phyloP scores from a whole-genome alignment of 371 early-diverging fungal species.

The Rhizopus stolonifer region DNA sequence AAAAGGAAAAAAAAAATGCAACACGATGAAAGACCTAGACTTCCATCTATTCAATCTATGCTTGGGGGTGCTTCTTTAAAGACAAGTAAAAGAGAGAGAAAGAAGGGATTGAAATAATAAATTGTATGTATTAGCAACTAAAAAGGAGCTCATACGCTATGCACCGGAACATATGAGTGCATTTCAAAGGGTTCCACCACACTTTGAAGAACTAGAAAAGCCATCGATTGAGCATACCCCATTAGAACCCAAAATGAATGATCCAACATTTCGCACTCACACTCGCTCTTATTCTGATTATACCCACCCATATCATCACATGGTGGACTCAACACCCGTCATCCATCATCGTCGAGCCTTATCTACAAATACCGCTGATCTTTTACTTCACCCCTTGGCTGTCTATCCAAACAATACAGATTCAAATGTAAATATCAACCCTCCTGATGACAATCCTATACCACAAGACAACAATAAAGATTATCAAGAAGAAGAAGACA shows the following conservation, averaged over 20 bases:
- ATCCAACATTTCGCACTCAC: slow-evolving; percentile 27
- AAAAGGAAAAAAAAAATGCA: not conserved
- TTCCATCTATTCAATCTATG: slow-evolving; percentile 33
- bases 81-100: slow-evolving; percentile 12
- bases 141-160: slow-evolving; percentile 30
- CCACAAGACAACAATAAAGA: slow-evolving; percentile 8
- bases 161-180: slow-evolving; percentile 22
- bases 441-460: slow-evolving; percentile 25
- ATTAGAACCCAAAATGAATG: not conserved
- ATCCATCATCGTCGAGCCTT: slow-evolving; percentile 41
- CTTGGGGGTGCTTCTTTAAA: slow-evolving; percentile 18
- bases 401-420: too few species aligned
- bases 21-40: slow-evolving; percentile 10
- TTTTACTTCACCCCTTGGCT: slow-evolving; percentile 36
- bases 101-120: not conserved
- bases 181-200: not conserved
- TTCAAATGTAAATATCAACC: too few species aligned
- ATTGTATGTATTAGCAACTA: not conserved
- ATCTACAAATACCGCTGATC: slow-evolving; percentile 43
- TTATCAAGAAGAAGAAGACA: slow-evolving; percentile 5
- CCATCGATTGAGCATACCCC: slow-evolving; percentile 3
- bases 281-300: slow-evolving; percentile 51
- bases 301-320: slow-evolving; percentile 43
- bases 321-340: slow-evolving; percentile 16
- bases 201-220: not conserved